phyloP scores from a whole-genome alignment of 345 rosid genomes.

The Eucalyptus pauciflora region DNA sequence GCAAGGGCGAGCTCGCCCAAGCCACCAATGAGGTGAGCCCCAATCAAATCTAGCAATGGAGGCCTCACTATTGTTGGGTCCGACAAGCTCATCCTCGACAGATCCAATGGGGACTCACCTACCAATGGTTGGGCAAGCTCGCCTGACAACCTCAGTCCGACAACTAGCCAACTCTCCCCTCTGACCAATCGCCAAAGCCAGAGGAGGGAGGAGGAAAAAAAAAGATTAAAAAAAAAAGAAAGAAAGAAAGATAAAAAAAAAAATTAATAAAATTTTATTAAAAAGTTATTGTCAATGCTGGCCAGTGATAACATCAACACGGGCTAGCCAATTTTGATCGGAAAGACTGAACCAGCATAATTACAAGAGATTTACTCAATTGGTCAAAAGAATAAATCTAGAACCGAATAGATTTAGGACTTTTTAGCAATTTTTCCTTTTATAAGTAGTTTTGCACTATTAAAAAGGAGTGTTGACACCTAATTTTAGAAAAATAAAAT shows the following conservation, averaged over 20 bases:
- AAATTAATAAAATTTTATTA: too few relatives aligned
- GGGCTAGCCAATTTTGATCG: rapidly evolving
- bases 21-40: too few relatives aligned
- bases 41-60: rapidly evolving
- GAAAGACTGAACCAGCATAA: rapidly evolving
- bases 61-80: rapidly evolving
- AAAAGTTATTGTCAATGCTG: rapidly evolving
- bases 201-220: too few relatives aligned
- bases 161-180: rapidly evolving
- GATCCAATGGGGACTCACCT: rapidly evolving
- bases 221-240: too few relatives aligned
- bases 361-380: too few relatives aligned
- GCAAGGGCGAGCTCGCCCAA: too few relatives aligned
- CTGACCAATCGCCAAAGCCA: rapidly evolving
- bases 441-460: neutral
- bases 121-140: rapidly evolving
- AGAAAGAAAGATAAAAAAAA: too few relatives aligned
- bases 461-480: neutral
- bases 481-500: too few relatives aligned
- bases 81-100: rapidly evolving
- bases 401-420: rapidly evolving
- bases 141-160: rapidly evolving
- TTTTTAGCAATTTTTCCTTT: neutral
- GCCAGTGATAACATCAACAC: rapidly evolving
- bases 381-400: too few relatives aligned